Evolutionary conservation across 2,329 filamentous ascomycete genomes (phyloP).

Genomic region (Aureobasidium subglaciale): DNA sequence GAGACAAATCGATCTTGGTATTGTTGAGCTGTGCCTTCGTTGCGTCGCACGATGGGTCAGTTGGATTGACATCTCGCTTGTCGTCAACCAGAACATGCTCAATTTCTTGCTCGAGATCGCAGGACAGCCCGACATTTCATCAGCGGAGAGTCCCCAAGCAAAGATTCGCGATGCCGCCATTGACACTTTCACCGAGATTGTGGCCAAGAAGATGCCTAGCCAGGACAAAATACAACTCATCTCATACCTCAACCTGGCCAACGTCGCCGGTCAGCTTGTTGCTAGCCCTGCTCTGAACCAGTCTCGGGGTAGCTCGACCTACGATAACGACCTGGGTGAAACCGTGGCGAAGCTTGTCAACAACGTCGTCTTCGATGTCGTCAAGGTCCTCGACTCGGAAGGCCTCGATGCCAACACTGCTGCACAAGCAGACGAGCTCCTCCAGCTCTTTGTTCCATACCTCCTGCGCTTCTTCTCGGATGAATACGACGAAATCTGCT

Average conservation of each 20-base stretch:
- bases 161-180: slow-evolving; percentile 85
- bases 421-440: slow-evolving; percentile 69
- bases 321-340: slow-evolving; percentile 93
- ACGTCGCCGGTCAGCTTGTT: slow-evolving; percentile 80
- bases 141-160: slow-evolving; percentile 53
- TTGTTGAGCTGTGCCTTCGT: slow-evolving; percentile 82
- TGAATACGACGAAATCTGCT: slow-evolving; percentile 97
- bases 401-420: slow-evolving; percentile 56
- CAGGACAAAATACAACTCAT: slow-evolving; percentile 93
- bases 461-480: slow-evolving; percentile 93
- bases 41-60: slow-evolving; percentile 96
- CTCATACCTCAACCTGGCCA: slow-evolving; percentile 75
- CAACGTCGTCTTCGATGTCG: slow-evolving; percentile 77
- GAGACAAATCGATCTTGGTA: slow-evolving; percentile 55
- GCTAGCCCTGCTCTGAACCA: slow-evolving; percentile 74
- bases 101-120: slow-evolving; percentile 78
- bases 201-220: slow-evolving; percentile 95
- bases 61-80: slow-evolving; percentile 94
- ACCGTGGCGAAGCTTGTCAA: slow-evolving; percentile 94
- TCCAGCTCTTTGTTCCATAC: slow-evolving; percentile 78
- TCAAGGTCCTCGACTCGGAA: slow-evolving; percentile 73
- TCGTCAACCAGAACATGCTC: slow-evolving; percentile 86
- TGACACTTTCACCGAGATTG: slow-evolving; percentile 90
- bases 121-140: slow-evolving; percentile 58
- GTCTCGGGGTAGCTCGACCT: slow-evolving; percentile 70